phyloP scores from a whole-genome alignment of 495 filamentous ascomycete genomes.

The Hypoxylon perforatum region DNA sequence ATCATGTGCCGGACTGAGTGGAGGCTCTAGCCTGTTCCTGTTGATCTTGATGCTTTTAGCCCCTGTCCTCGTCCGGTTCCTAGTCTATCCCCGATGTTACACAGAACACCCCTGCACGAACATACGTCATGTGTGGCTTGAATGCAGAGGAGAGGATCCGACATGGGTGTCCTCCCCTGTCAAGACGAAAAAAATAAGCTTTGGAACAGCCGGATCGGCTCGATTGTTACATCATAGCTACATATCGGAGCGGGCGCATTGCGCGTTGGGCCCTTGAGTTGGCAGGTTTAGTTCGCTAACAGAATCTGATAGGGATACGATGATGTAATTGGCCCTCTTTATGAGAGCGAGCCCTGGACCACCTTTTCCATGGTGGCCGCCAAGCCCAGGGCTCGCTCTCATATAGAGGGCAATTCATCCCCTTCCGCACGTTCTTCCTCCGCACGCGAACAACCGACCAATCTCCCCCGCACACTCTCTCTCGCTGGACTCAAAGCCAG shows the following conservation, averaged over 20 bases:
- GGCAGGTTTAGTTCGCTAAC: constrained; percentile 11
- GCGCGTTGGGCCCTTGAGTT: constrained; percentile 10
- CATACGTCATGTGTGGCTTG: constrained; percentile 21
- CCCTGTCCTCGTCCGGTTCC: constrained; percentile 17
- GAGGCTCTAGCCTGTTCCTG: constrained; percentile 23
- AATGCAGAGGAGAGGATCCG: background rate
- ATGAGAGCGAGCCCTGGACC: constrained; percentile 16
- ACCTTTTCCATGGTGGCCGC: background rate
- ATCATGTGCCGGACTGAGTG: background rate
- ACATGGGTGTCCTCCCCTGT: background rate
- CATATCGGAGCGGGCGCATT: constrained; percentile 26
- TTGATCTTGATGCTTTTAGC: constrained; percentile 20
- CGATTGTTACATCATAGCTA: constrained; percentile 36
- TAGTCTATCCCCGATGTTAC: constrained; percentile 10
- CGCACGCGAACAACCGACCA: too few species aligned
- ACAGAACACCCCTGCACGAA: constrained; percentile 18
- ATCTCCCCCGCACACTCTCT: background rate
- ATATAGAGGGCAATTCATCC: too few species aligned
- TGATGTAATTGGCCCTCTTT: constrained; percentile 14
- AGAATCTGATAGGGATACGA: constrained; percentile 17
- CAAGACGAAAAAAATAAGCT: constrained; percentile 13
- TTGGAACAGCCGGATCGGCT: constrained; percentile 23
- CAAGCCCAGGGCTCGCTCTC: too few species aligned
- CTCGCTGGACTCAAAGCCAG: background rate
- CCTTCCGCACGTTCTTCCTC: too few species aligned